A percentile compares a stretch with the other conserved stretches of the same genome.
Evolutionary conservation across 2,329 filamentous ascomycete genomes (phyloP).

Genomic region (Penicillium verrucosum): DNA sequence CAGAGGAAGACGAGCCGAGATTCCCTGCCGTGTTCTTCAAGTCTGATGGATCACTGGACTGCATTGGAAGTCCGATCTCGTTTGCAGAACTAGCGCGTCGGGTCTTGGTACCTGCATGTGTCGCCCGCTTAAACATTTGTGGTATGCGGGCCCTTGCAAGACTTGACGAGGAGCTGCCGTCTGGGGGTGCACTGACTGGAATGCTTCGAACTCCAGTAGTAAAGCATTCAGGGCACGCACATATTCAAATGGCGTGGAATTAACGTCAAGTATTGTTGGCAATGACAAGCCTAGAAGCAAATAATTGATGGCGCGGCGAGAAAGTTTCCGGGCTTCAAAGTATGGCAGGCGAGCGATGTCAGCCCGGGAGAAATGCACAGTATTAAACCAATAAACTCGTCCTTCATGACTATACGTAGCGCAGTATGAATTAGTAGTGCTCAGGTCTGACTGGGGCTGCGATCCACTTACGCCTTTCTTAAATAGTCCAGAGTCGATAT

Average conservation of each 20-base stretch:
- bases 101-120: slow-evolving; percentile 55
- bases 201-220: slow-evolving; percentile 87
- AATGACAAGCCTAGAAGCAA: slow-evolving; percentile 89
- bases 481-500: slow-evolving; percentile 93
- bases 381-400: slow-evolving; percentile 97
- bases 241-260: slow-evolving; percentile 76
- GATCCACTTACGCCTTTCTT: slow-evolving; percentile 71
- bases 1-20: slow-evolving; percentile 38
- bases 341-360: slow-evolving; percentile 81
- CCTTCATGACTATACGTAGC: slow-evolving; percentile 70
- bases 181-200: slow-evolving; percentile 82
- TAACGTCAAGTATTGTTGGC: slow-evolving; percentile 82
- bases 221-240: slow-evolving; percentile 81
- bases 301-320: slow-evolving; percentile 88
- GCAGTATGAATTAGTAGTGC: slow-evolving; percentile 13
- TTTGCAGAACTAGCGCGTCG: slow-evolving; percentile 58
- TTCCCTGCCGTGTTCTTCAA: slow-evolving; percentile 45
- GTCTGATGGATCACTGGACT: slow-evolving; percentile 47
- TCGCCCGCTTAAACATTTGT: slow-evolving; percentile 73
- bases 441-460: not conserved
- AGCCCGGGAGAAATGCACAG: slow-evolving; percentile 79
- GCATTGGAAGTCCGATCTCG: slow-evolving; percentile 57
- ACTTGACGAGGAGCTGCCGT: slow-evolving; percentile 64
- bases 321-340: slow-evolving; percentile 78
- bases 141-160: slow-evolving; percentile 75